phyloP scores from a whole-genome alignment of 2,329 filamentous ascomycete species.

The Metarhizium humberi region DNA sequence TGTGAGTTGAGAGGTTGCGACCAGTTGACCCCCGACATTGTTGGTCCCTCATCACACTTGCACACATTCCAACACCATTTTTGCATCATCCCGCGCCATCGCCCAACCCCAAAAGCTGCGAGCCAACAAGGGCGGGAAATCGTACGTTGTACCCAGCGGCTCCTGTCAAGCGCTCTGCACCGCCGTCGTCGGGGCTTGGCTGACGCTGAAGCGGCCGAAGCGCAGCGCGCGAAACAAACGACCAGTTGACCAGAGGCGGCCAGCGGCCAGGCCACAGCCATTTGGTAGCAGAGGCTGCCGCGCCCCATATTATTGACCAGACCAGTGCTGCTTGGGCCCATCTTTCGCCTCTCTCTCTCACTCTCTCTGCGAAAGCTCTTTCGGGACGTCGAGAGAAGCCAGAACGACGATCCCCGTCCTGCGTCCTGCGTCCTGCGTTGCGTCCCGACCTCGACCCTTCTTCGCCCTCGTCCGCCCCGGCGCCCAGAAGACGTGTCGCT shows the following conservation, averaged over 20 bases:
- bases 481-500: constrained; percentile 3
- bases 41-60: background rate
- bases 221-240: background rate
- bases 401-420: constrained; percentile 9
- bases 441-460: constrained; percentile 10
- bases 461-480: constrained; percentile 10
- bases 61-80: background rate
- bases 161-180: background rate
- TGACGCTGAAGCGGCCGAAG: constrained; percentile 3
- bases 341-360: background rate
- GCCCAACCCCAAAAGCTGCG: background rate
- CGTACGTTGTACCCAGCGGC: background rate
- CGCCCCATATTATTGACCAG: background rate
- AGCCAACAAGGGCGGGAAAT: background rate
- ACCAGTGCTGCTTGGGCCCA: background rate
- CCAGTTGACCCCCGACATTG: background rate
- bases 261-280: no score
- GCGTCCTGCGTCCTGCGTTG: constrained; percentile 7
- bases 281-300: background rate
- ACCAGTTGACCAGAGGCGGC: background rate
- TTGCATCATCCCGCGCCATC: constrained; percentile 2
- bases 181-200: constrained; percentile 3
- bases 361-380: background rate
- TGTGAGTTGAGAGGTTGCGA: background rate
- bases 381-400: background rate